These are phyloP conservation scores for Malassezia dermatis DNA, from an alignment of 1,284 basidiomycete genomes.

Conservation along the genomic window DNA sequence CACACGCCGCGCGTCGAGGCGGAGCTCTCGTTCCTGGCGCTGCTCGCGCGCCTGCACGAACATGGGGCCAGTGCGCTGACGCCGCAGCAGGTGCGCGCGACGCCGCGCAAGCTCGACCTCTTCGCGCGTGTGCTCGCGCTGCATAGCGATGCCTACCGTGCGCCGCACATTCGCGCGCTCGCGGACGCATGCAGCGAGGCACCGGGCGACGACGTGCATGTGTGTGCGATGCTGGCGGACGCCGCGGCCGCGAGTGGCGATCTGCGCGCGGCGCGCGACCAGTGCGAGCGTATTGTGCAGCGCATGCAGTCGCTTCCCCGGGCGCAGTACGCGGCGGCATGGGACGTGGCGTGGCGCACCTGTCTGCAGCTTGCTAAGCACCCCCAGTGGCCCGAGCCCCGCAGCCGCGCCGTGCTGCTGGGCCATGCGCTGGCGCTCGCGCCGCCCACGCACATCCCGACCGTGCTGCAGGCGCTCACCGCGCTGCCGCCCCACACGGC, in stretches of 20 bases:
- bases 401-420: neutral
- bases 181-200: constrained; percentile 1
- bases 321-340: neutral
- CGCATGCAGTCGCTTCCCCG: neutral
- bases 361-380: constrained; percentile 17
- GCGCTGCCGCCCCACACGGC: neutral
- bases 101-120: constrained; percentile 3
- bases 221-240: constrained; percentile 15
- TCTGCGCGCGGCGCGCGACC: neutral
- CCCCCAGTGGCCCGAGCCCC: constrained; percentile 5
- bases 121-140: constrained; percentile 10
- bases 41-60: constrained; percentile 1
- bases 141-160: constrained; percentile 10
- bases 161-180: constrained; percentile 3
- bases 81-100: constrained; percentile 7
- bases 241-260: constrained; percentile 8
- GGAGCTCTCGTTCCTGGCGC: neutral
- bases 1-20: neutral
- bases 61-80: constrained; percentile 2
- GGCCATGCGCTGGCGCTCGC: constrained; percentile 13
- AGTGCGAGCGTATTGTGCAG: constrained; percentile 6
- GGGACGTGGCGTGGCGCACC: constrained; percentile 15
- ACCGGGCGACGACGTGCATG: constrained; percentile 4
- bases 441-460: constrained; percentile 10
- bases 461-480: constrained; percentile 1